Conservation (phyloP, 441 rosid genomes). For the Erodium moschatum region DNA sequence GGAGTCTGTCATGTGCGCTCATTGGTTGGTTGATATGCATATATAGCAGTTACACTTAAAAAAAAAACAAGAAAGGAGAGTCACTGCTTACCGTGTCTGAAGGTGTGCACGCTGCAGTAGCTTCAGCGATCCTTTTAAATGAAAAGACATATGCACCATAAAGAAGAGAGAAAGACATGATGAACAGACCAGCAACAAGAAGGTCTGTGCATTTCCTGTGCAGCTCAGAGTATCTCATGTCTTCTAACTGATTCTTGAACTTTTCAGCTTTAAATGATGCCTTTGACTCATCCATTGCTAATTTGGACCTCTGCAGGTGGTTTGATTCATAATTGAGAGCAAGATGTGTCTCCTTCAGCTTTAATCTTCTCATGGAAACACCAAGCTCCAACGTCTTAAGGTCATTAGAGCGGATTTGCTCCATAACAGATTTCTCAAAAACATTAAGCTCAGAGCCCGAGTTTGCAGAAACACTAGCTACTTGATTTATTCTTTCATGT, state of each 20-base stretch:
- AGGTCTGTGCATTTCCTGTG: conserved; percentile 56
- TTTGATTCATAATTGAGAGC: conserved; percentile 49
- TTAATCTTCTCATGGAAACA: conserved; percentile 43
- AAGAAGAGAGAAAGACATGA: conserved; percentile 46
- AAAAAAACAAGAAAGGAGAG: conserved; percentile 2
- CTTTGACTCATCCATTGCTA: conserved; percentile 55
- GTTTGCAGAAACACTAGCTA: conserved; percentile 31
- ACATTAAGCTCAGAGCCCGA: conserved; percentile 27
- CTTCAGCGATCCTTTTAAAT: conserved; percentile 54
- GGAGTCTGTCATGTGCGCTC: too few relatives aligned
- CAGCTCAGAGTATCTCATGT: conserved; percentile 57
- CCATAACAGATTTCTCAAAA: conserved; percentile 44
- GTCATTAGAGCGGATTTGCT: conserved; percentile 69
- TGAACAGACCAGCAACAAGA: conserved; percentile 65
- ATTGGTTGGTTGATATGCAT: too few relatives aligned
- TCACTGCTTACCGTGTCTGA: conserved; percentile 28
- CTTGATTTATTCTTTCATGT: conserved; percentile 30
- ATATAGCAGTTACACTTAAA: too few relatives aligned
- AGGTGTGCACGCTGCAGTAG: conserved; percentile 51
- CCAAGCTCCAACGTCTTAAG: conserved; percentile 58
- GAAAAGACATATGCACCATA: conserved; percentile 65
- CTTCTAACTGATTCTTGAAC: conserved; percentile 65
- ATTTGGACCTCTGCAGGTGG: conserved; percentile 47
- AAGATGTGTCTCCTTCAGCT: conserved; percentile 45
- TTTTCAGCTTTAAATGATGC: conserved; percentile 63